These are phyloP conservation scores for Fusarium stilboides DNA, from an alignment of 2,329 filamentous ascomycete genomes.

Conservation along the genomic window DNA sequence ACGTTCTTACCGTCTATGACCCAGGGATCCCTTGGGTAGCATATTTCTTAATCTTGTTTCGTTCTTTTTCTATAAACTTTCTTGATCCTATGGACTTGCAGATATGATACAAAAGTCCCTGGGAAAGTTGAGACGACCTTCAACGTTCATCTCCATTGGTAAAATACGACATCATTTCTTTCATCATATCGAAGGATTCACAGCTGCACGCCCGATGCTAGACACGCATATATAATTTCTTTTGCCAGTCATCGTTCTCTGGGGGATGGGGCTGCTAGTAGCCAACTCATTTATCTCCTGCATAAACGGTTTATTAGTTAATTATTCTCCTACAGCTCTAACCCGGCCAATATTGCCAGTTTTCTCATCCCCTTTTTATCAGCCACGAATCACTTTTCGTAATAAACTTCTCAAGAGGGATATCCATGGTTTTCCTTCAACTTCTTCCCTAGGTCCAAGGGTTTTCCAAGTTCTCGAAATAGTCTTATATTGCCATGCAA, in stretches of 20 bases:
- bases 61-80: background rate
- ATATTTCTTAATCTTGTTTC: background rate
- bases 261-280: conserved; percentile 15
- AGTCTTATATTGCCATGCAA: conserved; percentile 12
- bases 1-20: conserved; percentile 1
- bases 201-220: conserved; percentile 20
- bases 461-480: conserved; percentile 4
- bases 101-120: conserved; percentile 1
- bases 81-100: background rate
- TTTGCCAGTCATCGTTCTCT: conserved; percentile 5
- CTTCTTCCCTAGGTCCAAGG: background rate
- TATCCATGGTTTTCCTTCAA: background rate
- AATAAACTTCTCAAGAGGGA: background rate
- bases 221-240: conserved; percentile 32
- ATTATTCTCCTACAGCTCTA: conserved; percentile 10
- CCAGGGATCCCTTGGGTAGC: conserved; percentile 2
- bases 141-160: background rate
- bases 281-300: conserved; percentile 22
- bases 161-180: conserved; percentile 5
- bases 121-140: conserved; percentile 9
- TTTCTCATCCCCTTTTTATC: background rate
- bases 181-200: conserved; percentile 1
- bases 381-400: background rate
- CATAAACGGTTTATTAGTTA: conserved; percentile 17
- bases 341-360: background rate